Evolutionary conservation across 192 early-diverging fungal genomes (phyloP).

Genomic region (Umbelopsis sp.): DNA sequence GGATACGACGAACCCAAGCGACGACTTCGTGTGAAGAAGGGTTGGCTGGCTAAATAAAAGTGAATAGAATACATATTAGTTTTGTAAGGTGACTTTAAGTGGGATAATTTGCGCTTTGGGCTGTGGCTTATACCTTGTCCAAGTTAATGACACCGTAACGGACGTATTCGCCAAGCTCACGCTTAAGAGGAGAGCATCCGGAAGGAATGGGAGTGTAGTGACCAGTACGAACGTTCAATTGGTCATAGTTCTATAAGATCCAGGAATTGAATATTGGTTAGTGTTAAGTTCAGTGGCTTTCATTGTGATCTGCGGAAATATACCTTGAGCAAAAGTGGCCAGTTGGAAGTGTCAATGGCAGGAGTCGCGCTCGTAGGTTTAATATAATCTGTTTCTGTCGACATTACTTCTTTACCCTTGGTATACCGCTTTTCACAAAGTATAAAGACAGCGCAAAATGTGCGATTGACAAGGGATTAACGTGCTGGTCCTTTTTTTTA

Average conservation of each 20-base stretch:
- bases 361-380: conserved; percentile 82
- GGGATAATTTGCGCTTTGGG: neutral
- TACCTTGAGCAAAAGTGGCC: conserved; percentile 95
- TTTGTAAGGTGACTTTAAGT: neutral
- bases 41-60: conserved; percentile 75
- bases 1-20: conserved; percentile 98
- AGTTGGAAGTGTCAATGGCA: conserved; percentile 87
- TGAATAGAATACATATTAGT: neutral
- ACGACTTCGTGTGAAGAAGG: conserved; percentile 99
- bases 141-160: conserved; percentile 99
- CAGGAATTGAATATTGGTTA: neutral
- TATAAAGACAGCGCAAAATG: conserved; percentile 14
- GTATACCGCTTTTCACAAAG: conserved; percentile 18
- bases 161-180: conserved; percentile 88
- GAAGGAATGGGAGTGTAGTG: conserved; percentile 98
- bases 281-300: neutral
- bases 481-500: neutral
- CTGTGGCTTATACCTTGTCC: conserved; percentile 69
- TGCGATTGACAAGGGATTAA: conserved; percentile 8
- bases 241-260: conserved; percentile 84
- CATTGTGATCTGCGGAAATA: neutral
- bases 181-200: conserved; percentile 94
- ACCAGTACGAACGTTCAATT: conserved; percentile 94
- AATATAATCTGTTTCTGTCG: conserved; percentile 61
- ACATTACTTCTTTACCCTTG: conserved; percentile 23